phyloP scores from a whole-genome alignment of 148 eudicot genomes.

The Rhododendron vialii region DNA sequence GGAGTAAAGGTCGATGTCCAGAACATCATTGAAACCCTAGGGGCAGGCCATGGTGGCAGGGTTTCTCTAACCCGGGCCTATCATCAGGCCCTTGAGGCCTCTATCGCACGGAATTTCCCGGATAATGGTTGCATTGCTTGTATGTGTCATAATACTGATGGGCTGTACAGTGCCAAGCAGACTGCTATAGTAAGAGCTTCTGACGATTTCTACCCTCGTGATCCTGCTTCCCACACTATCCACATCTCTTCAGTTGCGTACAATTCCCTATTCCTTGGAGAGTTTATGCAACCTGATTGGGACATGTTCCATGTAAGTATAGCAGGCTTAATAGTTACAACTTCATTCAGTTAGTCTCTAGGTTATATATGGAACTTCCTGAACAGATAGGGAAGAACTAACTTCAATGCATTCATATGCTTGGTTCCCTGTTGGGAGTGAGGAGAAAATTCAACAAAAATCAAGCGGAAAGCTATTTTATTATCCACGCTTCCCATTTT shows the following conservation, averaged over 20 bases:
- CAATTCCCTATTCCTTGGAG: constrained; percentile 88
- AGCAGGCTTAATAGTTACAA: neutral
- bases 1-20: constrained; percentile 99
- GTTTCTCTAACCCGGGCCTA: constrained; percentile 80
- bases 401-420: neutral
- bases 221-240: constrained; percentile 96
- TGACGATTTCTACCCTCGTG: constrained; percentile 87
- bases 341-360: neutral
- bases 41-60: constrained; percentile 95
- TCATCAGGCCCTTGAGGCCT: constrained; percentile 77
- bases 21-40: constrained; percentile 90
- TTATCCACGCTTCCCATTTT: neutral
- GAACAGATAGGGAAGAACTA: neutral
- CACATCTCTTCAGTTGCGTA: constrained; percentile 88
- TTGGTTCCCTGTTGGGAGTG: neutral
- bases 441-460: neutral
- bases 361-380: neutral
- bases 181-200: constrained; percentile 87
- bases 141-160: constrained; percentile 93
- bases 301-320: constrained; percentile 94
- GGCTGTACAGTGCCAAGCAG: constrained; percentile 67
- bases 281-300: constrained; percentile 97
- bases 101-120: constrained; percentile 65
- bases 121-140: constrained; percentile 93
- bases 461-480: neutral